Evolutionary conservation across 2,329 filamentous ascomycete genomes (phyloP), one percentile per base, ranked within the genome.

Genomic region (Xylariales sp.): DNA sequence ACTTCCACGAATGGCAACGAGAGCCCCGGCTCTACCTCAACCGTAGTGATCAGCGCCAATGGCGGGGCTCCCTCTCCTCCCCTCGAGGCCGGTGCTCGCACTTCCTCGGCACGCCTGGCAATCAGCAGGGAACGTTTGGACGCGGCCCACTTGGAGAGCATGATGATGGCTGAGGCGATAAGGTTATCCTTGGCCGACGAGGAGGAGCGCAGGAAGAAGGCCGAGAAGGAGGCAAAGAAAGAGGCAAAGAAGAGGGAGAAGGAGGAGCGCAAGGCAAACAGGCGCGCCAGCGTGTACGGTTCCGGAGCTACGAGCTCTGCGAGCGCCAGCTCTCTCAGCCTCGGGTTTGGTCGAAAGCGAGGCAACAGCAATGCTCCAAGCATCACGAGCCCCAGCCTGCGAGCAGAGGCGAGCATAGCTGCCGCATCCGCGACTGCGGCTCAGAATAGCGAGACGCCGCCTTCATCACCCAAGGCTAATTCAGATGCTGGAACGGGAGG

Each of bases 91-190:
- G 60, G 54, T 5, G 45, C 56, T 6, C 54, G 61, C 4, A 46
- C 48, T 3, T 54, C 56, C 4, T 55, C 63, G 0, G 54, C 54
- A 2, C 57, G 56, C 4, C 12, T 32, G 11, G 51, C 36, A 20
- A 46, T 29, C 36, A 49, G 12, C 41, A 52, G 40, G 29, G 51
- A 44, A 40, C 48, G 44, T 30, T 52, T 39, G 53, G 69, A 41
- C 61, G 71, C 31, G 59, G 56, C 40, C 74, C 90, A 97, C 50
- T 73, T 97, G 0, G 93, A 98, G 58, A 91, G 95, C 33, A 86
- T 98, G 70, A 98, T 98, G 93, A 89, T 97, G 71, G 88, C 93
- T 73, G 93, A 98, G 60, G 93, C 93, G 1, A 94, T 98, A 33
- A 76, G 93, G 27, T 62, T 95, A 20, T 95, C 89, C 33, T 69